Evolutionary conservation across 192 early-diverging fungal genomes (phyloP).

Genomic region (Umbelopsis sp.): DNA sequence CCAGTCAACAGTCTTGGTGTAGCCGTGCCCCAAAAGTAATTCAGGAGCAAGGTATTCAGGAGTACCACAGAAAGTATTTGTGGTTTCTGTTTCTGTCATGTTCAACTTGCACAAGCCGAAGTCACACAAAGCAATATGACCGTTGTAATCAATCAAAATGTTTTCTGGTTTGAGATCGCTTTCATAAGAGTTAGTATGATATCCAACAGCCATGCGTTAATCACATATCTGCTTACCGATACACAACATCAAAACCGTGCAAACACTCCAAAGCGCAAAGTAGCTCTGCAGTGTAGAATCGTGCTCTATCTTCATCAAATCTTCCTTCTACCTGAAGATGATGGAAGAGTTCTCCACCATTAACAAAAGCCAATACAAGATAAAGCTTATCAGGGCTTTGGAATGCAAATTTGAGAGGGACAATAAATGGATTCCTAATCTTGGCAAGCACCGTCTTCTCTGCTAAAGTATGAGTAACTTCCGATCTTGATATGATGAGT

Average conservation of each 20-base stretch:
- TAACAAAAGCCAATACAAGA: conserved; percentile 92
- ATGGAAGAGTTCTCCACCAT: conserved; percentile 97
- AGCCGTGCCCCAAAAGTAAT: conserved; percentile 82
- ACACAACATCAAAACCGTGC: conserved; percentile 89
- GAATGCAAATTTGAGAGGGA: conserved; percentile 92
- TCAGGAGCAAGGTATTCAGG: conserved; percentile 98
- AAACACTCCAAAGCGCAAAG: conserved; percentile 89
- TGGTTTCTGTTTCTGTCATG: conserved; percentile 92
- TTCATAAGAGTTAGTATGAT: not conserved
- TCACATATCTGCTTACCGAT: conserved; percentile 59
- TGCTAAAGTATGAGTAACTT: conserved; percentile 93
- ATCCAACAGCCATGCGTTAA: conserved; percentile 21
- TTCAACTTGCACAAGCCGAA: conserved; percentile 94
- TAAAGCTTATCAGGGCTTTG: conserved; percentile 95
- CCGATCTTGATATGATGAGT: conserved; percentile 89
- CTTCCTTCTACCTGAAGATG: conserved; percentile 88
- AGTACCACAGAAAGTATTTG: conserved; percentile 96
- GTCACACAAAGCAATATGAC: conserved; percentile 94
- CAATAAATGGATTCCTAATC: conserved; percentile 92
- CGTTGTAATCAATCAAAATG: conserved; percentile 90
- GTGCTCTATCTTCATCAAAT: conserved; percentile 85
- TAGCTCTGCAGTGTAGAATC: conserved; percentile 95
- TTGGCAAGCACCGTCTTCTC: conserved; percentile 91
- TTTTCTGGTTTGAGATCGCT: conserved; percentile 97
- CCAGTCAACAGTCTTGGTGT: conserved; percentile 96